Evolutionary conservation across 768 basidiomycete genomes (phyloP), one percentile per base, ranked within the genome.

Genomic region (Gautieria morchelliformis): DNA sequence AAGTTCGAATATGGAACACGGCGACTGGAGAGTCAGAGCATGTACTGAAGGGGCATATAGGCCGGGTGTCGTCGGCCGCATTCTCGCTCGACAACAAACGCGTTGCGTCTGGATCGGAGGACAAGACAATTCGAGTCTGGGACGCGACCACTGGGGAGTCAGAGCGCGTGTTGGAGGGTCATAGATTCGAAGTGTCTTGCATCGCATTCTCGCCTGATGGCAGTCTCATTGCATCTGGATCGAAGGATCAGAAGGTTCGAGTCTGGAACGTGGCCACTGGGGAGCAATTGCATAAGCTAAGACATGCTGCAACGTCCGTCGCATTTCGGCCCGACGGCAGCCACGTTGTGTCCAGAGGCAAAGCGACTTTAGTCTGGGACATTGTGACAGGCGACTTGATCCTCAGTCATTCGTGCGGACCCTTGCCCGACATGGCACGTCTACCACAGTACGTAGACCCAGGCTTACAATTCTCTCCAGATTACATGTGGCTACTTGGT

Each of bases 51-150:
- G 42, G 42, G 9, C 42, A 44, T 22, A 17, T 9, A n/a, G n/a
- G n/a, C n/a, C 17, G n/a, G 20, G 42, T 44, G n/a, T 8, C 10
- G 20, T 44, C 14, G 2, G 42, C 19, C n/a, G 42, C 14, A 14
- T 44, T 44, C n/a, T 19, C n/a, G 9, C n/a, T 9, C 9, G n/a
- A 44, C 20, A 22, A 17, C n/a, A 44, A 9, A 14, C 42, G 20
- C 10, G 20, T 44, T 19, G 42, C 17, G 8, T 44, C 42, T 2
- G 42, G 42, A n/a, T 44, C 42, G 66, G 5, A 5, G 8, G 42
- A 69, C 37, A 61, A 63, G 5, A 42, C 61, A 5, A n/a, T 67
- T 37, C 62, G 65, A 12, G 27, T 65, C 24, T 68, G 69, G 68
- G 61, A 68, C 37, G 51, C 22, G 24, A 22, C 14, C 17, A 15